Conservation (phyloP, 345 rosid genomes). For the Eucalyptus grandis region DNA sequence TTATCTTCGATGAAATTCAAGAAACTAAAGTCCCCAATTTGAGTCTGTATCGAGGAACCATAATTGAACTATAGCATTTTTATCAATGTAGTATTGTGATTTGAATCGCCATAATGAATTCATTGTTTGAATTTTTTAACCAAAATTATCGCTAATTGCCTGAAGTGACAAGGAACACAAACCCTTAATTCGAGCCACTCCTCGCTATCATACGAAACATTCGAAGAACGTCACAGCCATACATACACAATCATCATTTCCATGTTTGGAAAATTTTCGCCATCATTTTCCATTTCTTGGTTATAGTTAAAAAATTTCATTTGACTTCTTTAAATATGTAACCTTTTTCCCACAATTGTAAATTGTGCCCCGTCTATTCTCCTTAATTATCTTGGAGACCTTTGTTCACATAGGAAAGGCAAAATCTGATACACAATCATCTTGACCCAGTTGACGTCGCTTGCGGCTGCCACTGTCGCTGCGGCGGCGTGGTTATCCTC, state of each 20-base stretch:
- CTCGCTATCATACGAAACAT: background rate
- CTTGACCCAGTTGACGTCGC: background rate
- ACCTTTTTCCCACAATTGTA: background rate
- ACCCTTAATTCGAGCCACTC: background rate
- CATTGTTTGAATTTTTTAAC: background rate
- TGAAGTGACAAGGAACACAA: background rate
- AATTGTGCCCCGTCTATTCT: background rate
- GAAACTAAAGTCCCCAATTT: background rate
- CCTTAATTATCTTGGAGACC: background rate
- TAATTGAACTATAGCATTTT: background rate
- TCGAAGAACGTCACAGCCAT: background rate
- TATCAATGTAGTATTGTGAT: background rate
- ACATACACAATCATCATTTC: background rate
- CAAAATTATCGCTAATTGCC: background rate
- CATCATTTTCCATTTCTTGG: background rate
- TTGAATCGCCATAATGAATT: background rate
- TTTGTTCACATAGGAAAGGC: background rate
- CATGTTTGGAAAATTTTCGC: background rate
- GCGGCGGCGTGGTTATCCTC: constrained; percentile 43
- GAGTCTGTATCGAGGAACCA: background rate
- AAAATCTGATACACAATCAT: background rate
- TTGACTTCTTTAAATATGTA: background rate
- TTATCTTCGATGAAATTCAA: background rate
- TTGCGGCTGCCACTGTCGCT: too few relatives aligned
- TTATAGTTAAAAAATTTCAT: background rate